Evolutionary conservation across 2,329 filamentous ascomycete species (phyloP), one percentile per base, ranked within the genome.

Genomic region (Ceratocystis alfenasii): DNA sequence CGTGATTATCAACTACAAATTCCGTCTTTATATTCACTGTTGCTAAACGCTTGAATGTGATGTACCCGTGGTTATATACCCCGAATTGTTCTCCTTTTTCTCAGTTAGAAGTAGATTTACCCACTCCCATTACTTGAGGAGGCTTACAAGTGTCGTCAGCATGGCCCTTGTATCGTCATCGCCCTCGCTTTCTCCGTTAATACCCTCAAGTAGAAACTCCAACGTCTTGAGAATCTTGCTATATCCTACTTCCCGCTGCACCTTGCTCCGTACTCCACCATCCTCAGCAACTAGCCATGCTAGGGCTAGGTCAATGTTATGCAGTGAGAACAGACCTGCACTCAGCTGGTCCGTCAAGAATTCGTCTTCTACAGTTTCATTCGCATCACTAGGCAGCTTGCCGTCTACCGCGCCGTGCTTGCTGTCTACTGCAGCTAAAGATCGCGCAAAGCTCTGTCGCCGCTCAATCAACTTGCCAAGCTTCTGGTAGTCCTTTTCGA

Each of bases 251-350:
- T 88, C 75, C 25, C 79, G 76, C 62, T 79, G 75, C 41, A 96
- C 84, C 71, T 81, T 87, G 66, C 76, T 79, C 70, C 80, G 83
- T 1, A 90, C 89, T 0, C 89, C 90, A 44, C 80, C 80, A 71
- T 99, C 94, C 75, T 99, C 94, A 0, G 92, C 94, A 6, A 90
- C 81, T 41, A 97, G 80, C 94, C 94, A 99, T 12, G 92, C 89
- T 36, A 99, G 75, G 36, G 94, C 84, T 0, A 91, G 82, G 76
- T 97, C 93, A 59, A 94, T 83, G 1, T 84, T 88, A 77, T 96
- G 90, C 65, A 96, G 76, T 30, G 84, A 87, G 74, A 89, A 95
- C 5, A 97, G 76, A 0, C 94, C 94, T 0, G 89, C 90, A 69
- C 96, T 91, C 17, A 97, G 79, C 61, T 89, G 80, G 63, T 85